These are phyloP conservation scores for Neobulgaria alba DNA, from an alignment of 2,329 filamentous ascomycete species.

Conservation along the genomic window DNA sequence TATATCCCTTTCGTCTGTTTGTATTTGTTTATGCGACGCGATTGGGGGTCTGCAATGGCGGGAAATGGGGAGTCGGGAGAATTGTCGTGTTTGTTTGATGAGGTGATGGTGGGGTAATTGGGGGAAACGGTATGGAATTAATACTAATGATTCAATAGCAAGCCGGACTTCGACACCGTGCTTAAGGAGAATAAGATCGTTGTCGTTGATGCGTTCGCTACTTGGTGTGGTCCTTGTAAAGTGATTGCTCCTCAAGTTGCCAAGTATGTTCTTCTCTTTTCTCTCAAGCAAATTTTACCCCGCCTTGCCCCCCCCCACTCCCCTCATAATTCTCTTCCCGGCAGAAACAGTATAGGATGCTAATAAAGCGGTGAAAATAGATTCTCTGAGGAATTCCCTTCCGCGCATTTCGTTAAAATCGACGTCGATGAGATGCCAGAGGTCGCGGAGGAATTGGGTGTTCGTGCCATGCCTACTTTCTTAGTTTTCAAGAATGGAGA, in stretches of 20 bases:
- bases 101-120: background rate
- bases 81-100: background rate
- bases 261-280: slow-evolving; percentile 39
- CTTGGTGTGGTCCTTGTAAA: slow-evolving; percentile 95
- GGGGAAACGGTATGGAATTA: background rate
- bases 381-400: slow-evolving; percentile 49
- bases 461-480: slow-evolving; percentile 93
- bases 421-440: slow-evolving; percentile 79
- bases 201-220: slow-evolving; percentile 79
- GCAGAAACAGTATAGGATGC: too few relatives aligned
- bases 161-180: slow-evolving; percentile 48
- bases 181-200: slow-evolving; percentile 51
- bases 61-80: background rate
- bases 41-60: background rate
- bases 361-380: too few relatives aligned
- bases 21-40: too few relatives aligned
- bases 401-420: slow-evolving; percentile 74
- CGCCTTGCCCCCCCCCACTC: slow-evolving; percentile 8
- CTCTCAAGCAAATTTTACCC: too few relatives aligned
- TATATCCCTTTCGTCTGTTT: background rate
- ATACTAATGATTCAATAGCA: slow-evolving; percentile 35
- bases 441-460: slow-evolving; percentile 65
- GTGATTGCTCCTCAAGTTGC: slow-evolving; percentile 70
- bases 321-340: too few relatives aligned
- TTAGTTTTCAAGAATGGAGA: slow-evolving; percentile 72